Conservation (phyloP, 148 eudicot genomes). For the Rheum nobile region DNA sequence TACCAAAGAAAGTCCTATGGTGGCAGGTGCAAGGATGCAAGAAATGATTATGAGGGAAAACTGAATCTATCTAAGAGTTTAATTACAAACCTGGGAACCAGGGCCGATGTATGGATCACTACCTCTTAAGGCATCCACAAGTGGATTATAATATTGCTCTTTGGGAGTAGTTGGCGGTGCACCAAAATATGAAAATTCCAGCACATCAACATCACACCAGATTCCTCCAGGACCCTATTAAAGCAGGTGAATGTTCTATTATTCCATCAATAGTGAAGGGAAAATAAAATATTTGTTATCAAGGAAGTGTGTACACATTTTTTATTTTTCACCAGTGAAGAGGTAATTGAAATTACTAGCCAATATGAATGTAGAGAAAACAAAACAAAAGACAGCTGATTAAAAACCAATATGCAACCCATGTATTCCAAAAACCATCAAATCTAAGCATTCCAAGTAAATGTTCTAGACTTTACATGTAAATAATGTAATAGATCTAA, state of each 20-base stretch:
- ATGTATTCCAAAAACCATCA: neutral
- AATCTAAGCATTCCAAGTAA: neutral
- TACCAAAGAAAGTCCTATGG: neutral
- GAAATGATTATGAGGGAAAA: neutral
- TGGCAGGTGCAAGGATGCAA: neutral
- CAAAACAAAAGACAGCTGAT: neutral
- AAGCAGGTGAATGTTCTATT: slow-evolving; percentile 7
- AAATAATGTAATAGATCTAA: no score
- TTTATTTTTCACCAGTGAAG: neutral
- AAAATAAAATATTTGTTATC: neutral
- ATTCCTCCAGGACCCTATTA: slow-evolving; percentile 64
- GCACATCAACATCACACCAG: slow-evolving; percentile 71
- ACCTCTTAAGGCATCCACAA: slow-evolving; percentile 62
- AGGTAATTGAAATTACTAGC: neutral
- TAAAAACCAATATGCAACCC: neutral
- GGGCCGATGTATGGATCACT: slow-evolving; percentile 60
- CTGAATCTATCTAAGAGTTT: neutral
- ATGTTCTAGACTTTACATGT: neutral
- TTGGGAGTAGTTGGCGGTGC: slow-evolving; percentile 57
- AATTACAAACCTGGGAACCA: slow-evolving; percentile 49
- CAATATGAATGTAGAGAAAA: neutral
- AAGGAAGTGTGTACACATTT: neutral
- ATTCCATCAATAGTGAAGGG: neutral
- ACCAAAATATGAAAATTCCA: slow-evolving; percentile 57
- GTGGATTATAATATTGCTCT: slow-evolving; percentile 45